These are phyloP conservation scores for Phytophthora idaei DNA, from an alignment of 352 stramenopile species.

Conservation along the genomic window DNA sequence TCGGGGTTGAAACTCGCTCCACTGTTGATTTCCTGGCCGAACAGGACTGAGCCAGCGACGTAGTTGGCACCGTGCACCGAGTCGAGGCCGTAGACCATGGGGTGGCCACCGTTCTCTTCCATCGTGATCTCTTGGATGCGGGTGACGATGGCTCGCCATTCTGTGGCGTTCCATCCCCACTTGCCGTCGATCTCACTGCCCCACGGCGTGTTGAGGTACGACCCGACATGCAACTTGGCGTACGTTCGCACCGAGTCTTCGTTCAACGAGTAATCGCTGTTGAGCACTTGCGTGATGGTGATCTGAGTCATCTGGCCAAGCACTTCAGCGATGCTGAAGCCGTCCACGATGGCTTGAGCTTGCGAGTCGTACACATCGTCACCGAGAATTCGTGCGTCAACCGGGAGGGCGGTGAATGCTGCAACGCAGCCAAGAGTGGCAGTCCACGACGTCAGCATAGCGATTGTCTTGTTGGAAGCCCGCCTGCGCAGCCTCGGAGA, in stretches of 20 bases:
- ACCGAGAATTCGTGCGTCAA: slow-evolving; percentile 18
- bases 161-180: slow-evolving; percentile 53
- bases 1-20: slow-evolving; percentile 89
- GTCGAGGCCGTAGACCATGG: slow-evolving; percentile 90
- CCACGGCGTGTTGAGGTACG: slow-evolving; percentile 83
- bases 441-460: slow-evolving; percentile 50
- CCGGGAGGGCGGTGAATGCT: slow-evolving; percentile 20
- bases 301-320: slow-evolving; percentile 93
- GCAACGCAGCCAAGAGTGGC: slow-evolving; percentile 35
- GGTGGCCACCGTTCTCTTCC: slow-evolving; percentile 61
- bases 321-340: slow-evolving; percentile 55
- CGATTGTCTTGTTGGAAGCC: slow-evolving; percentile 1
- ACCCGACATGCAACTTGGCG: slow-evolving; percentile 82
- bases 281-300: slow-evolving; percentile 77
- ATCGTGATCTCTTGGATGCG: slow-evolving; percentile 82
- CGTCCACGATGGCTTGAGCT: slow-evolving; percentile 57
- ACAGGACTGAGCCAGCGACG: slow-evolving; percentile 78
- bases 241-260: slow-evolving; percentile 63
- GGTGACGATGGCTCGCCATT: slow-evolving; percentile 80
- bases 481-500: slow-evolving; percentile 12
- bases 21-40: slow-evolving; percentile 90
- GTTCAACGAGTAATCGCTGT: slow-evolving; percentile 64
- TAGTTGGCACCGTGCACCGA: slow-evolving; percentile 93
- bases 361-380: slow-evolving; percentile 42
- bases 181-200: slow-evolving; percentile 27